Percentiles rank a stretch among this genome's conserved stretches.
phyloP scores from a whole-genome alignment of 2,329 filamentous ascomycete species.

The Pseudocercospora ulei region DNA sequence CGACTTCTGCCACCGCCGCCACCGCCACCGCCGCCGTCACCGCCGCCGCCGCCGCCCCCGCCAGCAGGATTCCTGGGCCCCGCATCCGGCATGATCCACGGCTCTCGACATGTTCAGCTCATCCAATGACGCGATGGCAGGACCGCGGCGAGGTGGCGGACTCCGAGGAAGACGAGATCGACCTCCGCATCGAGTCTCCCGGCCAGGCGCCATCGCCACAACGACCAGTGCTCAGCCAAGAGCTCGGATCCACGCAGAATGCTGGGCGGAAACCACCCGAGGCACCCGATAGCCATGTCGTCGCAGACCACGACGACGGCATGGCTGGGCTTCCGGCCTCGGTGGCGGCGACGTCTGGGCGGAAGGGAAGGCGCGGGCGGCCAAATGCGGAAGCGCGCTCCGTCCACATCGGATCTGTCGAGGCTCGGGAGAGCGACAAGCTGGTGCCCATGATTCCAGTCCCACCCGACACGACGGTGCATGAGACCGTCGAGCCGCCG shows the following conservation, averaged over 20 bases:
- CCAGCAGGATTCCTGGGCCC: not conserved
- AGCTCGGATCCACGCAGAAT: not conserved
- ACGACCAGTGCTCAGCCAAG: slow-evolving; percentile 17
- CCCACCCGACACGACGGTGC: not conserved
- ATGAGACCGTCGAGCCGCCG: not conserved
- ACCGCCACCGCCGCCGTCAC: too few species aligned
- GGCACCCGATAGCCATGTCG: slow-evolving; percentile 2
- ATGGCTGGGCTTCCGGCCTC: slow-evolving; percentile 22
- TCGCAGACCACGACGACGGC: slow-evolving; percentile 14
- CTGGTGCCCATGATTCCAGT: slow-evolving; percentile 4
- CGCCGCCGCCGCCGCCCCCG: too few species aligned
- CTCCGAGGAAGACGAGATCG: slow-evolving; percentile 44
- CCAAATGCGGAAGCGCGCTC: slow-evolving; percentile 9
- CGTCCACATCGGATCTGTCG: slow-evolving; percentile 6
- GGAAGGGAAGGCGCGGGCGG: slow-evolving; percentile 15
- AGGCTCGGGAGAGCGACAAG: slow-evolving; percentile 1
- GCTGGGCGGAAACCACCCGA: not conserved
- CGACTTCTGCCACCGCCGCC: too few species aligned
- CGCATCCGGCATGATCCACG: not conserved
- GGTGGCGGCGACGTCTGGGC: slow-evolving; percentile 22
- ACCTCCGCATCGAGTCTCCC: slow-evolving; percentile 23
- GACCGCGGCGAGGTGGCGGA: slow-evolving; percentile 44
- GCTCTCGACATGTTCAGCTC: slow-evolving; percentile 17
- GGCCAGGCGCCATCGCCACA: slow-evolving; percentile 22
- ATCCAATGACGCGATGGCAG: slow-evolving; percentile 44